A percentile compares a stretch with the other conserved stretches of the same genome.
Evolutionary conservation across 2,329 filamentous ascomycete genomes (phyloP).

Genomic region (Leptographium lundbergii): DNA sequence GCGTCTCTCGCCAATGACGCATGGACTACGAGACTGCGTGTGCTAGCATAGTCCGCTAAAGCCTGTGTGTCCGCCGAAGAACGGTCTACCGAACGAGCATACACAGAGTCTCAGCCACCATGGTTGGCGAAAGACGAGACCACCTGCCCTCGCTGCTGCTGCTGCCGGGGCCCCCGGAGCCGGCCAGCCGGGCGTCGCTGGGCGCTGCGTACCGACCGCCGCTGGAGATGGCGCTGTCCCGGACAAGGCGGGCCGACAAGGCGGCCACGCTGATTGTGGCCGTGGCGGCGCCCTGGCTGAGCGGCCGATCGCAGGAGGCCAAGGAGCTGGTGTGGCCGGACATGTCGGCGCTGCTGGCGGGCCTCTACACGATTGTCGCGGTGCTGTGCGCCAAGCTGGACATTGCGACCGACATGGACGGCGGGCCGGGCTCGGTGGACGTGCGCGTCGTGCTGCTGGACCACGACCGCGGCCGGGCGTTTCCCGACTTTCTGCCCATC

Average conservation of each 20-base stretch:
- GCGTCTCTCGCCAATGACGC: neutral
- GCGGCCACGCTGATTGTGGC: constrained; percentile 36
- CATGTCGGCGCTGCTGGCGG: constrained; percentile 63
- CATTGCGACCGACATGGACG: constrained; percentile 44
- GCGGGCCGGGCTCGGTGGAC: constrained; percentile 59
- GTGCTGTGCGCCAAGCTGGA: constrained; percentile 52
- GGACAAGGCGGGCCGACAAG: constrained; percentile 27
- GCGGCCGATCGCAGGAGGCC: constrained; percentile 39
- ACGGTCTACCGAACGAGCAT: too few relatives aligned
- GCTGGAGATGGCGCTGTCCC: constrained; percentile 39
- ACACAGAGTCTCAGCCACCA: neutral
- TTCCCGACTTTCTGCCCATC: constrained; percentile 23
- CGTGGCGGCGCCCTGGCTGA: constrained; percentile 49
- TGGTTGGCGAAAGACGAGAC: neutral
- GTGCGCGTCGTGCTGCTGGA: constrained; percentile 62
- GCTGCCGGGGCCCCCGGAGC: constrained; percentile 48
- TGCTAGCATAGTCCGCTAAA: neutral
- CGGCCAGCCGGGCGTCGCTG: constrained; percentile 36
- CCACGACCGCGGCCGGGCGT: constrained; percentile 28
- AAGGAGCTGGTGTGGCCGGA: constrained; percentile 48
- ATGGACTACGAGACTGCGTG: neutral
- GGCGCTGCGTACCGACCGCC: constrained; percentile 48
- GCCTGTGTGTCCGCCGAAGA: neutral
- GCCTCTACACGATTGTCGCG: constrained; percentile 66
- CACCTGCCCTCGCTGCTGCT: constrained; percentile 42